phyloP scores from a whole-genome alignment of 2,329 filamentous ascomycete species.

The Bipolaris cookei region DNA sequence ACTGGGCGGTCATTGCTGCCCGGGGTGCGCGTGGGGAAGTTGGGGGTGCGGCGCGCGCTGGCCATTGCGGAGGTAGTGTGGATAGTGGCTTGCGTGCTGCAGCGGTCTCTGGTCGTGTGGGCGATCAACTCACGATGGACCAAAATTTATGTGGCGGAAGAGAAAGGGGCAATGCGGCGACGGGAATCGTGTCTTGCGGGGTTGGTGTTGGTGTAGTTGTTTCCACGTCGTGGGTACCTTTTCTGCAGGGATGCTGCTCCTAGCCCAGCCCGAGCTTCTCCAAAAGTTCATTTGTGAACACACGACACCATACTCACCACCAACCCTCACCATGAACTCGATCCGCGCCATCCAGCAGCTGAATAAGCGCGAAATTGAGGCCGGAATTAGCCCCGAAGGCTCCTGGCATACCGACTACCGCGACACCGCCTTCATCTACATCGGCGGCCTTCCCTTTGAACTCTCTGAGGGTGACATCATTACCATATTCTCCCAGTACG shows the following conservation, averaged over 20 bases:
- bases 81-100: conserved; percentile 17
- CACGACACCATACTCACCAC: background rate
- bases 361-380: conserved; percentile 92
- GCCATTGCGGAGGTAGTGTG: conserved; percentile 45
- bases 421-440: conserved; percentile 95
- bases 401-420: conserved; percentile 98
- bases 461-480: conserved; percentile 94
- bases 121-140: background rate
- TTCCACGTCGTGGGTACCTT: conserved; percentile 31
- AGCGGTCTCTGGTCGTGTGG: background rate
- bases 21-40: conserved; percentile 37
- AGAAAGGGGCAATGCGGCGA: conserved; percentile 19
- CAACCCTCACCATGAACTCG: conserved; percentile 76
- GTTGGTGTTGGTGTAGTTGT: conserved; percentile 29
- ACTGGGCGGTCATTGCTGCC: conserved; percentile 42
- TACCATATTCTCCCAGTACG: conserved; percentile 96
- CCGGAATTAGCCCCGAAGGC: conserved; percentile 81
- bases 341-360: conserved; percentile 91
- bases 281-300: conserved; percentile 21
- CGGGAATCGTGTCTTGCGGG: conserved; percentile 22
- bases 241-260: conserved; percentile 36
- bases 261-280: conserved; percentile 43
- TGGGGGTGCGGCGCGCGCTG: conserved; percentile 40
- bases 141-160: conserved; percentile 1
- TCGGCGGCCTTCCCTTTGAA: conserved; percentile 90